Conservation (phyloP, 2,329 filamentous ascomycete species). For the Epichloe glyceriae region DNA sequence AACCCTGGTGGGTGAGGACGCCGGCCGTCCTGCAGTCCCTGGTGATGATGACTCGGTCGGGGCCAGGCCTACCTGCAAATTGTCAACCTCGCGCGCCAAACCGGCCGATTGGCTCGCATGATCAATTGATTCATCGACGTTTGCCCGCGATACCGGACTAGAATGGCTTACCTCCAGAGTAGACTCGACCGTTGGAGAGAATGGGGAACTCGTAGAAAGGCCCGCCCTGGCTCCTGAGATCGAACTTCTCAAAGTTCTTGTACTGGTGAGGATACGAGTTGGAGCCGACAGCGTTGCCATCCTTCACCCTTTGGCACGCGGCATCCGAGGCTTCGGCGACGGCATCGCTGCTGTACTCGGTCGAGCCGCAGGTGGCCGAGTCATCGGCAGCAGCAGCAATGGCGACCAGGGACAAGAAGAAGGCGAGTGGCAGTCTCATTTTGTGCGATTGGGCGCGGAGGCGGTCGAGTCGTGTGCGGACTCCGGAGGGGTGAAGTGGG, state of each 20-base stretch:
- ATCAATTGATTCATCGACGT: neutral
- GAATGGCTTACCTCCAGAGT: conserved; percentile 36
- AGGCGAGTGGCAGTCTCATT: conserved; percentile 5
- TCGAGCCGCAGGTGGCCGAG: conserved; percentile 37
- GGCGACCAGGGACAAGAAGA: conserved; percentile 7
- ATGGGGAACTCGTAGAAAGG: conserved; percentile 55
- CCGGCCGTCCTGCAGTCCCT: conserved; percentile 39
- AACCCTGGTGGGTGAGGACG: conserved; percentile 41
- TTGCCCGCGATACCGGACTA: too few species aligned
- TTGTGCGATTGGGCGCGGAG: neutral
- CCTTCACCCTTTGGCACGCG: conserved; percentile 36
- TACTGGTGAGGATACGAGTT: conserved; percentile 42
- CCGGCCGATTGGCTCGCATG: neutral
- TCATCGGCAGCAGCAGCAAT: conserved; percentile 6
- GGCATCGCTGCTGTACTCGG: conserved; percentile 31
- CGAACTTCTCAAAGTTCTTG: conserved; percentile 50
- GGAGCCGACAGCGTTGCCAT: conserved; percentile 23
- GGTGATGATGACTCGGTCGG: conserved; percentile 52
- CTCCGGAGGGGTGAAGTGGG: too few species aligned
- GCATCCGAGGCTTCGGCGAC: conserved; percentile 36
- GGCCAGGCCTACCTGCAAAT: conserved; percentile 40
- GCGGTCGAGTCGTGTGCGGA: neutral
- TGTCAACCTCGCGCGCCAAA: neutral
- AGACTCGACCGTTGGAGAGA: conserved; percentile 31
- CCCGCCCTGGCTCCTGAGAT: conserved; percentile 37